Evolutionary conservation across 805 yeast genomes (phyloP), one percentile per base, ranked within the genome.

Genomic region (Candida maris): DNA sequence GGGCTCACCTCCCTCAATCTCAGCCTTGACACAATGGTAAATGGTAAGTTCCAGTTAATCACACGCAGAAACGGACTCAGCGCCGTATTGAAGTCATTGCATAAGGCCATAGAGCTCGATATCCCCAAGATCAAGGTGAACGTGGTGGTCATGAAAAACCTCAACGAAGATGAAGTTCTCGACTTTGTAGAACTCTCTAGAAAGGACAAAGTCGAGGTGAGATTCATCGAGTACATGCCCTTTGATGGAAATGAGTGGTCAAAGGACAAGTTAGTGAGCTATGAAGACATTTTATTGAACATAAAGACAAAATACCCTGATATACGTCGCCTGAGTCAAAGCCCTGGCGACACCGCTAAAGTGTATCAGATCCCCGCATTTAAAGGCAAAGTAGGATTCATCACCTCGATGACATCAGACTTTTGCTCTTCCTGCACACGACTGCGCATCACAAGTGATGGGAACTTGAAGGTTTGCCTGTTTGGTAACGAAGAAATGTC

Each of bases 201-300:
- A 35, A 52, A 59, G 24, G 46, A 54, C 27, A 65, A 68, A 4
- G 41, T 73, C 5, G 77, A 74, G 42, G 67, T 74, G 16, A 56
- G 79, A 37, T 74, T 74, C 46, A 74, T 74, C 27, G 80, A 74
- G 46, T 74, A 73, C 51, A 74, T 74, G 80, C 80, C 80, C 4
- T 74, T 74, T 48, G 72, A 62, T 40, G 80, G 80, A 2, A 74
- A 74, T 51, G 68, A 67, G 44, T 74, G 79, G 79, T 59, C 68
- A 12, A 46, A 57, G 25, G 44, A 52, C 6, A 74, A 74, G 44
- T 60, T 74, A 64, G 61, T 72, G 27, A 51, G 69, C 6, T 73
- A 64, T 46, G 49, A 67, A 28, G 75, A 71, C 38, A 72, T 73
- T 41, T 46, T 68, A 15, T 47, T 48, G 10, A 49, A 50, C 12